Evolutionary conservation across 495 filamentous ascomycete genomes (phyloP), one percentile per base, ranked within the genome.

Genomic region (Cenococcum geophilum): DNA sequence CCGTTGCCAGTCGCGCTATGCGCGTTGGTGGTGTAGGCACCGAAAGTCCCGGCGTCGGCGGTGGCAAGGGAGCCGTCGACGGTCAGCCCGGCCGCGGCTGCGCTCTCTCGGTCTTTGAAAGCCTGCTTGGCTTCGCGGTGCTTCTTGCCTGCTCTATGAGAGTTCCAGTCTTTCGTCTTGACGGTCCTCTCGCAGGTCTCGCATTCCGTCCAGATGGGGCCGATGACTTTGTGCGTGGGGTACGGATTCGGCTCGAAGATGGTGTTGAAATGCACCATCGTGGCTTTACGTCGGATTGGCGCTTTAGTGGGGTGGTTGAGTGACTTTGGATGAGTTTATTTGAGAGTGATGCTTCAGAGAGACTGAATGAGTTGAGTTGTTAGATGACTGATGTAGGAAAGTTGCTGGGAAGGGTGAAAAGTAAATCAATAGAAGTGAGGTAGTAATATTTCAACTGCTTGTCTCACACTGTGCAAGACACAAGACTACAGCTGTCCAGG

Each of bases 131-230:
- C 32, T 25, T 62, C 25, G 48, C 62, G 63, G 34, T 69, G 66
- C 23, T 52, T 57, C 57, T 66, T 69, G 32, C 59, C 62, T 27
- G 58, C 49, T 25, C 57, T 65, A 43, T 69, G 66, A 3, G 56
- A 49, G 23, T 1, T 12, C 63, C 63, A 69, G 55, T 69, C 63
- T 50, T 69, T 69, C 56, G 50, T 69, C 51, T 45, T 43, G 51
- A 69, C 52, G 12, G 51, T 49, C 22, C 63, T 55, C 20, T 57
- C n/a, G 42, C 66, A 69, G 12, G 57, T 18, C 53, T 63, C 60
- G 48, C 66, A 69, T 5, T 11, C 18, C 18, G 63, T 69, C 45
- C 51, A 25, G 22, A 8, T 49, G 3, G 66, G 49, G 23, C 53
- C 22, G 22, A 51, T 57, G 6, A 62, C 47, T 22, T 57, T 58